Conservation (phyloP, 2,329 filamentous ascomycete species). For the Penicillium psychrosexuale region DNA sequence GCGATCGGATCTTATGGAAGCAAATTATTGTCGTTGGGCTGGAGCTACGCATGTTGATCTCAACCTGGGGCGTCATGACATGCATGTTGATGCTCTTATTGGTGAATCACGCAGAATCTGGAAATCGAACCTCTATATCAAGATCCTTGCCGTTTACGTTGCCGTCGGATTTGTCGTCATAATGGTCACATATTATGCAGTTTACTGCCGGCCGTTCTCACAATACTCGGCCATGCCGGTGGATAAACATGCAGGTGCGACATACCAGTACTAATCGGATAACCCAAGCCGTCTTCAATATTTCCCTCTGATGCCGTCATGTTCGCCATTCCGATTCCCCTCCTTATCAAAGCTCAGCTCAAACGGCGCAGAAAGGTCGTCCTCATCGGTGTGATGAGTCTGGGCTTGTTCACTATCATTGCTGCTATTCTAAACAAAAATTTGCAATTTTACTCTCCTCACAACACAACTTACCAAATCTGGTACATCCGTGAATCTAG, state of each 20-base stretch:
- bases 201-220: slow-evolving; percentile 50
- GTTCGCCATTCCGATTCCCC: slow-evolving; percentile 39
- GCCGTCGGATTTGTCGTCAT: slow-evolving; percentile 47
- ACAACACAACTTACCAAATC: slow-evolving; percentile 39
- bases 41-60: slow-evolving; percentile 50
- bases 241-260: slow-evolving; percentile 38
- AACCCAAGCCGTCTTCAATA: slow-evolving; percentile 46
- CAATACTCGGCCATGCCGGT: slow-evolving; percentile 51
- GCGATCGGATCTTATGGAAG: slow-evolving; percentile 46
- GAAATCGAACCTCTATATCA: slow-evolving; percentile 37
- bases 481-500: slow-evolving; percentile 46
- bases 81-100: slow-evolving; percentile 52
- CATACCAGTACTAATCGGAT: slow-evolving; percentile 43
- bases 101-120: slow-evolving; percentile 44
- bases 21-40: slow-evolving; percentile 50
- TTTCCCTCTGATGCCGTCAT: slow-evolving; percentile 42
- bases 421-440: slow-evolving; percentile 51
- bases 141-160: slow-evolving; percentile 44
- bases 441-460: slow-evolving; percentile 40
- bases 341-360: slow-evolving; percentile 36
- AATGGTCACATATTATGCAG: slow-evolving; percentile 48
- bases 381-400: slow-evolving; percentile 35
- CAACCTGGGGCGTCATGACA: slow-evolving; percentile 52
- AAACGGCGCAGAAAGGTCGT: slow-evolving; percentile 35
- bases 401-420: slow-evolving; percentile 43